Conservation (phyloP, 2,329 filamentous ascomycete species). For the Xylaria sp. region DNA sequence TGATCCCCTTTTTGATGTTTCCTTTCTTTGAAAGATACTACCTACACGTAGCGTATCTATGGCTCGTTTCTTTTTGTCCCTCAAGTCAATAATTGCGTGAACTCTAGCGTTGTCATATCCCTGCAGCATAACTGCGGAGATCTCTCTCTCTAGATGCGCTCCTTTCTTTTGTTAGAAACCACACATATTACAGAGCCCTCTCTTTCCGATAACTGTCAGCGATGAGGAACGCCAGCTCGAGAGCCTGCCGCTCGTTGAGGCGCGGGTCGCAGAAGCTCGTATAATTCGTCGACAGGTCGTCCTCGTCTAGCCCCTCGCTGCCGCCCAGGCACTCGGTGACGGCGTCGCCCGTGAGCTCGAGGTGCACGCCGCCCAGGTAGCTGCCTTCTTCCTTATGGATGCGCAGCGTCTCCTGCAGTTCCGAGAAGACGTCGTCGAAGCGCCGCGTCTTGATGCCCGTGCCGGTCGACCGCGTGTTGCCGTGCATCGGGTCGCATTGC, state of each 20-base stretch:
- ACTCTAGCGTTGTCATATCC: neutral
- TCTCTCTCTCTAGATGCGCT: neutral
- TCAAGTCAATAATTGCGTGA: neutral
- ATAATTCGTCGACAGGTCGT: conserved; percentile 90
- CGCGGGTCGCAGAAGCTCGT: conserved; percentile 96
- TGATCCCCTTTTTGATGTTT: neutral
- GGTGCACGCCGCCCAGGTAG: conserved; percentile 91
- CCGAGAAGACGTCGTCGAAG: conserved; percentile 89
- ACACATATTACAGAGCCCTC: conserved; percentile 41
- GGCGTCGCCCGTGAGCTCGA: conserved; percentile 94
- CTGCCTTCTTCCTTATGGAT: conserved; percentile 87
- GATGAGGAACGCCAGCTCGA: conserved; percentile 93
- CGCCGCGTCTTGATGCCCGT: conserved; percentile 90
- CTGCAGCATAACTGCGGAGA: neutral
- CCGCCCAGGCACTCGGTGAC: conserved; percentile 97
- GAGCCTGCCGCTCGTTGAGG: conserved; percentile 95
- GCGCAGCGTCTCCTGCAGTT: conserved; percentile 82
- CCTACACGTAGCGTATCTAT: neutral
- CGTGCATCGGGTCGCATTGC: conserved; percentile 99
- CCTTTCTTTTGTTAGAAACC: neutral
- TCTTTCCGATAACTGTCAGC: conserved; percentile 76
- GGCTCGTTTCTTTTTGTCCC: neutral
- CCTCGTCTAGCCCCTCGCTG: conserved; percentile 85
- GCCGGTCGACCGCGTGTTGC: conserved; percentile 75
- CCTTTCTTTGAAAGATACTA: neutral